Conservation (phyloP, 1,139 yeast genomes). For the Saccharomycopsis phalli region DNA sequence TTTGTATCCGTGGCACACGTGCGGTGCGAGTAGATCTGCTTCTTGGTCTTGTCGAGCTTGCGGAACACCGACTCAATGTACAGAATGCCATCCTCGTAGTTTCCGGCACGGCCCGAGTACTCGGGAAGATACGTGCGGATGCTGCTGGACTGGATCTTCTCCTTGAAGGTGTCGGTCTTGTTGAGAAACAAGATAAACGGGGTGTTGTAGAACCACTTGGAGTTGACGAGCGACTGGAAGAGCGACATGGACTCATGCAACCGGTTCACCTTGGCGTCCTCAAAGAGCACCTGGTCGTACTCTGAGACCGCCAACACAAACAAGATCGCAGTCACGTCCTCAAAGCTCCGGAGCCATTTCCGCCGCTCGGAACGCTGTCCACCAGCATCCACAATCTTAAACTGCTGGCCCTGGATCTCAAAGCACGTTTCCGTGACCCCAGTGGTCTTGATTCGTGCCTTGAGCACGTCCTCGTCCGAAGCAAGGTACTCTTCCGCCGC, state of each 20-base stretch:
- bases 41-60: slow-evolving; percentile 11
- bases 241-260: slow-evolving; percentile 85
- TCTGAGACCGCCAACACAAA: slow-evolving; percentile 92
- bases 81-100: slow-evolving; percentile 55
- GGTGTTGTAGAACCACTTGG: slow-evolving; percentile 75
- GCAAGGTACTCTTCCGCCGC: slow-evolving; percentile 61
- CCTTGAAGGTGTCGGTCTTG: slow-evolving; percentile 74
- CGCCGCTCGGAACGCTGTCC: slow-evolving; percentile 92
- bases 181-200: slow-evolving; percentile 86
- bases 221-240: slow-evolving; percentile 79
- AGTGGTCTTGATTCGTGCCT: slow-evolving; percentile 89
- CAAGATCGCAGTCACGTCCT: slow-evolving; percentile 78
- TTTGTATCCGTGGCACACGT: slow-evolving; percentile 95
- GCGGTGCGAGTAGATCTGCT: slow-evolving; percentile 76
- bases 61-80: slow-evolving; percentile 57
- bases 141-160: slow-evolving; percentile 58
- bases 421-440: slow-evolving; percentile 89
- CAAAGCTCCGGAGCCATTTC: slow-evolving; percentile 96
- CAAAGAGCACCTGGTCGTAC: slow-evolving; percentile 86
- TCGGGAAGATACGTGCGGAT: slow-evolving; percentile 66
- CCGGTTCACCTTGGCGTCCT: slow-evolving; percentile 81
- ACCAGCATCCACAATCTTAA: slow-evolving; percentile 89
- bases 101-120: slow-evolving; percentile 51
- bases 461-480: slow-evolving; percentile 72
- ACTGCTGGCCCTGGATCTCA: slow-evolving; percentile 53